Base-by-base conservation (phyloP, 441 rosid species). In the Jatropha multifida region DNA sequence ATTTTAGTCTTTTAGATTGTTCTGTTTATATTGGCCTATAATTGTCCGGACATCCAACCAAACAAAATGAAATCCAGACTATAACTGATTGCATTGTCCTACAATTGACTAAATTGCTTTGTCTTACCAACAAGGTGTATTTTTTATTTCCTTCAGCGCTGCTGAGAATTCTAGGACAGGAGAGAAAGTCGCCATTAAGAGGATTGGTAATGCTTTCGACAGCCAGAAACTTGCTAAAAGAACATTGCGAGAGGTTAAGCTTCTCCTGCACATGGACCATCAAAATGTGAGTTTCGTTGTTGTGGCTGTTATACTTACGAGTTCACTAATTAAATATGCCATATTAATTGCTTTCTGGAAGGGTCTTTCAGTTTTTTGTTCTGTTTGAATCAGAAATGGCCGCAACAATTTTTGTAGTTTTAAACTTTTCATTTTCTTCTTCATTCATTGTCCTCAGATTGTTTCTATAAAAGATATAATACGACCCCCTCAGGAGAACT, bases 141-240 rank as follows among this genome's bases (percentile, higher is more conserved):
- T 73, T 41, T 48, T 61, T 70, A 15, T 76, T 84, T 80, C 49
- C 73, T 76, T 62, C 84, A 96, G 99, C 81, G 97, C 99, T 83
- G 98, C 97, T 73, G 75, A 85, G 74, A 92, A 96, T 81, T 84
- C 91, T 3, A 97, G 91, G 93, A 96, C 97, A 0, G 82, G 84
- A 54, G 97, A 96, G 81, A 96, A 94, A 79, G 97, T 96, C 32
- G 99, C 98, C 62, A 94, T 96, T 69, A 94, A 96, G 90, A 96
- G 94, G 89, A 89, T 96, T 60, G 99, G 98, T 69, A 96, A 96
- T 79, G 99, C 97, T 51, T 96, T 96, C 65, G 97, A 90, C 77
- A 92, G 92, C 84, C 86, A 92, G 72, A 92, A 92, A 68, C 97
- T 92, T 78, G 97, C 99, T 70, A 94, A 92, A 71, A 85, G 97